Base-by-base conservation (phyloP, 768 basidiomycete species). In the Postia placenta region DNA sequence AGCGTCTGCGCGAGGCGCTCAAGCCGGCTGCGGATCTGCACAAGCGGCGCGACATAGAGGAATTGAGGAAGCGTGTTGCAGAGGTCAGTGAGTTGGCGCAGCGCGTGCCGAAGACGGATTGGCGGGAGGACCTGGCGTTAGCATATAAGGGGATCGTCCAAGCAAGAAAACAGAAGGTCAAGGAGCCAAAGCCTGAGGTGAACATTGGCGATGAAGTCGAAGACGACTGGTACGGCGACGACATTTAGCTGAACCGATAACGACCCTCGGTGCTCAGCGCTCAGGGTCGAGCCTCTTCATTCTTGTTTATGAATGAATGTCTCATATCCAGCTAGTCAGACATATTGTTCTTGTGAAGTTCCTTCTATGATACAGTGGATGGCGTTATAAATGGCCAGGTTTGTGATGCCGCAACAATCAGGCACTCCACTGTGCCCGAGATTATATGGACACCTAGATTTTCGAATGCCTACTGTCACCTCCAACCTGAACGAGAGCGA, bases 91-190 rank as follows among this genome's bases (percentile, higher is more conserved):
- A 53, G 25, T 49, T 74, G 11, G 44, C 71, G 19, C 49, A 49
- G 20, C 67, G 62, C 20, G 3, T 40, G 19, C 38, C 38, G 11
- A 41, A 65, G 26, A 24, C 12, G 4, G 46, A 49, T 27, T 26
- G 40, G 26, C 23, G 50, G n/a, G 25, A 38, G 0, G 60, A 69
- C 17, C 51, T 74, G 11, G 43, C 51, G 5, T 33, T 61, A 2
- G 72, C 62, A 11, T 56, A 65, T 42, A 65, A 67, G 33, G 62
- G 69, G 1, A 70, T 74, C 28, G 62, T 66, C 27, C n/a, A 37
- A n/a, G 9, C 11, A 15, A 20, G 4, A 3, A n/a, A 11, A 20
- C 39, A 3, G 11, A 40, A 40, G 12, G 26, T n/a, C n/a, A 44
- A 25, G 48, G 23, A 33, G 48, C 41, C 48, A 3, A 23, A 33